These are phyloP conservation scores for Talaromyces amestolkiae DNA, from an alignment of 2,329 filamentous ascomycete species.

Conservation along the genomic window DNA sequence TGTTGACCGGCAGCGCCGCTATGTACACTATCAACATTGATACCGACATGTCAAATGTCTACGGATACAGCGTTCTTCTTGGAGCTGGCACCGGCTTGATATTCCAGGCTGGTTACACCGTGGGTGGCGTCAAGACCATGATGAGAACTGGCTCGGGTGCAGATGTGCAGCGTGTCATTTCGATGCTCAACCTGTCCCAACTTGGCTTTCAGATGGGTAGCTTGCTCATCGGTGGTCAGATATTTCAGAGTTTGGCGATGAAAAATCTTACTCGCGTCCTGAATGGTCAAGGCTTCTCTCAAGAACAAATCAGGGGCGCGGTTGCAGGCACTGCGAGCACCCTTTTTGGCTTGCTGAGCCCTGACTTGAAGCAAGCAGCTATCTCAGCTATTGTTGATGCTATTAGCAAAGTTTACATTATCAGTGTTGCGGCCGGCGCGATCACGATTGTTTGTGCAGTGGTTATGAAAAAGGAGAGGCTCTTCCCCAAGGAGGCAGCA, in stretches of 20 bases:
- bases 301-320: background rate
- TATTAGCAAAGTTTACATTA: slow-evolving; percentile 1
- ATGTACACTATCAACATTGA: slow-evolving; percentile 22
- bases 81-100: slow-evolving; percentile 25
- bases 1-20: slow-evolving; percentile 25
- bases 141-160: background rate
- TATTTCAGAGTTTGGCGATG: slow-evolving; percentile 7
- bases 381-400: background rate
- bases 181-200: slow-evolving; percentile 12
- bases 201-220: background rate
- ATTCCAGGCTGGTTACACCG: slow-evolving; percentile 24
- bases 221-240: slow-evolving; percentile 5
- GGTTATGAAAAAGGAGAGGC: slow-evolving; percentile 5
- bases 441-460: background rate
- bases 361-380: background rate
- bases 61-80: slow-evolving; percentile 28
- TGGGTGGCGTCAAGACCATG: slow-evolving; percentile 8
- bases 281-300: background rate
- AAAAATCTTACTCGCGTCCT: background rate
- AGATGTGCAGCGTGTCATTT: slow-evolving; percentile 1
- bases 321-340: slow-evolving; percentile 8
- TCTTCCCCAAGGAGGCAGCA: slow-evolving; percentile 1
- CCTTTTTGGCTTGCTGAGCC: background rate
- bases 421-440: background rate
- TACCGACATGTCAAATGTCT: slow-evolving; percentile 23